These are phyloP conservation scores for Camellia sinensis DNA, from an alignment of 148 eudicot species.

Conservation along the genomic window DNA sequence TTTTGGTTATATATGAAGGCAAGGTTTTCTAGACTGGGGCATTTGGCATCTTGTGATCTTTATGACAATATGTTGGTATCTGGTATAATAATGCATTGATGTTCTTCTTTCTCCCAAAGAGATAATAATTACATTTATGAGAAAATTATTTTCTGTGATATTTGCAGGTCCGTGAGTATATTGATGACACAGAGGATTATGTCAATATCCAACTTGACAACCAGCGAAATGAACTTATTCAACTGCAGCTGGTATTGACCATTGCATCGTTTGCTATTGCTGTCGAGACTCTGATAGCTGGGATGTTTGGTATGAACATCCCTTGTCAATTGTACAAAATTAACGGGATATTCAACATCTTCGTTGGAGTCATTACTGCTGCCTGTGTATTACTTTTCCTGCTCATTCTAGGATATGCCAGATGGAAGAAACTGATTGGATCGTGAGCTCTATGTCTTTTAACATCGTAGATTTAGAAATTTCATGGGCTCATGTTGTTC, in stretches of 20 bases:
- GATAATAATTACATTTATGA: too few species aligned
- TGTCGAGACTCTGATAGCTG: slow-evolving; percentile 63
- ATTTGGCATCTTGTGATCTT: not conserved
- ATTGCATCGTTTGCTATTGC: slow-evolving; percentile 77
- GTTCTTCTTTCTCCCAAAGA: not conserved
- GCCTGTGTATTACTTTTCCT: slow-evolving; percentile 54
- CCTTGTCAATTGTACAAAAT: slow-evolving; percentile 39
- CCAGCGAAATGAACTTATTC: slow-evolving; percentile 91
- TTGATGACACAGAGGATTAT: slow-evolving; percentile 96
- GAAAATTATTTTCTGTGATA: not conserved
- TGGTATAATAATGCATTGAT: not conserved
- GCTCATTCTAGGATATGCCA: slow-evolving; percentile 78
- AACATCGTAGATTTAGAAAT: too few species aligned
- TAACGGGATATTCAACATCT: slow-evolving; percentile 38
- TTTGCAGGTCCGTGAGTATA: slow-evolving; percentile 85
- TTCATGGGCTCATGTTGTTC: not conserved
- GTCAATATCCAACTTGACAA: slow-evolving; percentile 96
- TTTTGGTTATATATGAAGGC: not conserved
- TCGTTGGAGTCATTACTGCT: slow-evolving; percentile 34
- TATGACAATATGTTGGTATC: not conserved
- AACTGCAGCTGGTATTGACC: slow-evolving; percentile 75
- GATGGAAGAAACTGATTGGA: slow-evolving; percentile 92
- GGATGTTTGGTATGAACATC: slow-evolving; percentile 84
- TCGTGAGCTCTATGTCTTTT: too few species aligned
- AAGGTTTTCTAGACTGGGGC: not conserved